These are phyloP conservation scores for Fagopyrum tataricum DNA, from an alignment of 148 eudicot genomes.

Conservation along the genomic window DNA sequence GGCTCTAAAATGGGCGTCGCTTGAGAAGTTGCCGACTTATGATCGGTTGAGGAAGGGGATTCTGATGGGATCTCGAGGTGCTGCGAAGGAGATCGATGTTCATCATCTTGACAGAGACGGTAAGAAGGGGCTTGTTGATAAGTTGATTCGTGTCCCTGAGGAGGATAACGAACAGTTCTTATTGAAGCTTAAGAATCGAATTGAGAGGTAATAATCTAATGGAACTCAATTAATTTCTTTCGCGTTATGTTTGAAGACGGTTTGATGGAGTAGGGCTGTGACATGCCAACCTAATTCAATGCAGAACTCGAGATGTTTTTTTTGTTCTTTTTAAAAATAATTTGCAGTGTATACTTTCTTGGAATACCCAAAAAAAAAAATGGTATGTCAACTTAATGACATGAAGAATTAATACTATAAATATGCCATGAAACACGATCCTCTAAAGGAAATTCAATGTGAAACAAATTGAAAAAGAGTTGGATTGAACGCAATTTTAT, in stretches of 20 bases:
- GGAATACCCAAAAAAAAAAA: no score
- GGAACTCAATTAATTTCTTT: neutral
- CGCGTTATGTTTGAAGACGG: neutral
- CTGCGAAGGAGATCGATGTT: neutral
- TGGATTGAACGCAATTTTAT: no score
- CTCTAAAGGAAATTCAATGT: no score
- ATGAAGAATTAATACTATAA: no score
- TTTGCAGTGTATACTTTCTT: no score
- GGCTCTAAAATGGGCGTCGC: slow-evolving; percentile 14
- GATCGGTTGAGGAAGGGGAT: slow-evolving; percentile 10
- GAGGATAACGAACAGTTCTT: slow-evolving; percentile 6
- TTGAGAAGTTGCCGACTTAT: slow-evolving; percentile 12
- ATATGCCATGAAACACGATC: no score
- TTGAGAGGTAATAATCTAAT: slow-evolving; percentile 14
- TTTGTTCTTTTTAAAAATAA: no score
- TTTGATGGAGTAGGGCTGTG: no score
- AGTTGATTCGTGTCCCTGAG: slow-evolving; percentile 9
- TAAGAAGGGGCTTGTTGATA: slow-evolving; percentile 13
- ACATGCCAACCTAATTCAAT: no score
- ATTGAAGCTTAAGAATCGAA: slow-evolving; percentile 13
- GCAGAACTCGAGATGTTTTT: no score
- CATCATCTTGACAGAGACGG: neutral
- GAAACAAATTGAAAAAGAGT: no score
- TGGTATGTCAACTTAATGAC: no score
- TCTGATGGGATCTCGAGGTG: slow-evolving; percentile 8